Conservation (phyloP, 257 asterid genomes). For the Thymus quinquecostatus region DNA sequence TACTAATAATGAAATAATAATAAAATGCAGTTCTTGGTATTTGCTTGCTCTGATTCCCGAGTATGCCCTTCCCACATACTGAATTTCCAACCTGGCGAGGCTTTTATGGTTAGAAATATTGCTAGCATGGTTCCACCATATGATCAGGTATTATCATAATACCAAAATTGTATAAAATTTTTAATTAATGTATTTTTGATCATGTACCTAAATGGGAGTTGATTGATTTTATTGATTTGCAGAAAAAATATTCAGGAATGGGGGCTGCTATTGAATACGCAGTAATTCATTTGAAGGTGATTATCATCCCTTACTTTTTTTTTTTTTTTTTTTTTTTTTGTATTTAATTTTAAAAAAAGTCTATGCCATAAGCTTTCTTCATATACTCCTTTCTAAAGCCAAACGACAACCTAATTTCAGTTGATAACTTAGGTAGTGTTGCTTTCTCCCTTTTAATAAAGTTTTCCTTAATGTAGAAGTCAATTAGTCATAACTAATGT, state of each 20-base stretch:
- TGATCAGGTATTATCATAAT: slow-evolving; percentile 42
- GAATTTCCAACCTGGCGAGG: slow-evolving; percentile 66
- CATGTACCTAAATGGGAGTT: not conserved
- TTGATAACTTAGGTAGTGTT: not conserved
- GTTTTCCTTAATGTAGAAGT: slow-evolving; percentile 32
- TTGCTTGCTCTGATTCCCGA: slow-evolving; percentile 70
- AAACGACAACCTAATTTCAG: slow-evolving; percentile 37
- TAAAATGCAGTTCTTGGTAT: slow-evolving; percentile 52
- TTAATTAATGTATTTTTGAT: not conserved
- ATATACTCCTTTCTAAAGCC: slow-evolving; percentile 17
- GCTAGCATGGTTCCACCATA: slow-evolving; percentile 72
- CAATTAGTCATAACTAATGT: slow-evolving; percentile 13
- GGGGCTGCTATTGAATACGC: slow-evolving; percentile 98
- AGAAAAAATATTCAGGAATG: slow-evolving; percentile 72
- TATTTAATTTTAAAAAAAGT: not conserved
- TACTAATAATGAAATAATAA: too few species aligned
- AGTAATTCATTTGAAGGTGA: slow-evolving; percentile 73
- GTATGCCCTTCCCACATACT: slow-evolving; percentile 64
- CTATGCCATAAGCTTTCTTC: not conserved
- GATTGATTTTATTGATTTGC: slow-evolving; percentile 24
- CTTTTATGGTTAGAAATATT: slow-evolving; percentile 59
- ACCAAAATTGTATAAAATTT: not conserved
- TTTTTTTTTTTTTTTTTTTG: not conserved
- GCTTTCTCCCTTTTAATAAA: slow-evolving; percentile 22
- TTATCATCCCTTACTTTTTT: not conserved